Evolutionary conservation across 495 filamentous ascomycete species (phyloP), one percentile per base, ranked within the genome.

Genomic region (Aspergillus conjunctus): DNA sequence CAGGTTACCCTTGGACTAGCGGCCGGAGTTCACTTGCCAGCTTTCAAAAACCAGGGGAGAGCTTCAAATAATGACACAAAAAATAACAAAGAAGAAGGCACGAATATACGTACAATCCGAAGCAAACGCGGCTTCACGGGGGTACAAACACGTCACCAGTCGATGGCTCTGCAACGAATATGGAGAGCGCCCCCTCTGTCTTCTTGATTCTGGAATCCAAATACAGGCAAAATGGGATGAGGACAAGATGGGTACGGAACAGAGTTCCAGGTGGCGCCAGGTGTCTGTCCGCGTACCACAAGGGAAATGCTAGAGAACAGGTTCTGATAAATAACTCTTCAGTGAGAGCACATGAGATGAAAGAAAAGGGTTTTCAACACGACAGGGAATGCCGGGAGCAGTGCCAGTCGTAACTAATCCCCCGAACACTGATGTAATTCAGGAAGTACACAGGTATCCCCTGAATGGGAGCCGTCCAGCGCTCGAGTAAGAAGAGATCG

Each of bases 21-120:
- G 22, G 58, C 58, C 32, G 31, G 45, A 50, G 50, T 39, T 55
- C 55, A 54, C 31, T 31, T 39, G 18, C 22, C 30, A 57, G 31
- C 31, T 57, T 44, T 56, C 30, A 26, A 59, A 50, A 54, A 15
- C 44, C 32, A 33, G 45, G 56, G 44, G 59, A 57, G 55, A 56
- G 49, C 34, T 39, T 34, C 41, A 39, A 56, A 59, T 45, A 39
- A 51, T 37, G 20, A 66, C 54, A 37, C 17, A 56, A 65, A 58
- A 41, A 60, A 30, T 54, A 63, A 41, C 63, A 45, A 59, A 51
- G 56, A 63, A 67, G 65, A 65, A 70, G 69, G 64, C 70, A 58
- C 54, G 61, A 70, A 56, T 37, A 79, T 79, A 80, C 77, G 77
- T 80, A 80, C 77, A 80, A 75, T 77, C 68, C 68, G 70, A 72